Percentiles rank a stretch among this genome's conserved stretches.
Conservation (phyloP, 305 asterid species). For the Solanum hybrid region DNA sequence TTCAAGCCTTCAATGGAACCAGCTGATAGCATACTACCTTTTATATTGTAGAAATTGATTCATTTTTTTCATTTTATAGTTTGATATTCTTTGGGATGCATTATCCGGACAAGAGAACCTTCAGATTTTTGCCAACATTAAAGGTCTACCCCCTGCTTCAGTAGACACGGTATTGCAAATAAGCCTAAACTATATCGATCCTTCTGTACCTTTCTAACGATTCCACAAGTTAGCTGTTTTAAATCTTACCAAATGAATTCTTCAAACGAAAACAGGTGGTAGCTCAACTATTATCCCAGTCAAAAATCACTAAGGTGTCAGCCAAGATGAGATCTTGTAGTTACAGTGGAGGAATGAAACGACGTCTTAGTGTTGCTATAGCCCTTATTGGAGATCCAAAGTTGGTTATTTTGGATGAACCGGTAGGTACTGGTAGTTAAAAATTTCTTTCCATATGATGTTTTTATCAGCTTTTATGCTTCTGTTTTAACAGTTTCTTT, state of each 20-base stretch:
- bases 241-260: neutral
- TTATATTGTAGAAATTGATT: neutral
- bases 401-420: conserved; percentile 81
- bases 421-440: conserved; percentile 36
- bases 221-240: neutral
- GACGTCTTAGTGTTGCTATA: conserved; percentile 89
- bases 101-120: conserved; percentile 84
- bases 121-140: conserved; percentile 73
- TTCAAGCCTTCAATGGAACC: neutral
- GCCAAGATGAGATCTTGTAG: conserved; percentile 74
- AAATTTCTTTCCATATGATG: neutral
- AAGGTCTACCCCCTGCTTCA: conserved; percentile 61
- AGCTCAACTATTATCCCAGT: conserved; percentile 54
- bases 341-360: conserved; percentile 97
- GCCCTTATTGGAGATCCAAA: conserved; percentile 92
- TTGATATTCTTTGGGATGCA: conserved; percentile 87
- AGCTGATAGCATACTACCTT: neutral
- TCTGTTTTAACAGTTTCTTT: neutral
- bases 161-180: conserved; percentile 30
- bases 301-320: conserved; percentile 60
- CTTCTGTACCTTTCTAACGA: neutral
- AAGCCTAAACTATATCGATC: neutral
- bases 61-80: conserved; percentile 32
- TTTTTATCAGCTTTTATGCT: neutral
- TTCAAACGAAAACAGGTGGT: conserved; percentile 38